phyloP scores from a whole-genome alignment of 768 basidiomycete genomes.

The Kwoniella dendrophila region DNA sequence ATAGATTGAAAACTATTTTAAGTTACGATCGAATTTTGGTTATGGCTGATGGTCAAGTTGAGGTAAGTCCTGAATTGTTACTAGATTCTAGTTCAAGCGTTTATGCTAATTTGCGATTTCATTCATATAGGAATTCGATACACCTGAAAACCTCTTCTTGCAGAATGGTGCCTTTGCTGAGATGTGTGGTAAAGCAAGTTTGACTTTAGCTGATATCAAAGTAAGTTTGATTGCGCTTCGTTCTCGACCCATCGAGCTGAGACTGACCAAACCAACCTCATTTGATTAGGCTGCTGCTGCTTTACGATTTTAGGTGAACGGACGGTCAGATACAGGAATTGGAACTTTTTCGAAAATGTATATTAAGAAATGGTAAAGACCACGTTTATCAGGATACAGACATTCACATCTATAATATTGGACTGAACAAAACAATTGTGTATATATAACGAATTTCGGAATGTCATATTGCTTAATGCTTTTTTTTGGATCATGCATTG shows the following conservation, averaged over 20 bases:
- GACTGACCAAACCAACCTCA: too few species aligned
- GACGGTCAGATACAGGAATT: too few species aligned
- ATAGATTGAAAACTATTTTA: constrained; percentile 84
- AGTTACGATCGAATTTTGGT: constrained; percentile 87
- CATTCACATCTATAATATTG: neutral
- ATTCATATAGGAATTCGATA: constrained; percentile 68
- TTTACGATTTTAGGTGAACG: constrained; percentile 24
- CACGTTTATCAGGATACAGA: neutral
- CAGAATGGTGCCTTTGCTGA: constrained; percentile 72
- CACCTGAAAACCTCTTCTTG: constrained; percentile 68
- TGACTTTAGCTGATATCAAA: constrained; percentile 70
- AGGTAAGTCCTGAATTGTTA: too few species aligned
- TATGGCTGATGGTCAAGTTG: constrained; percentile 72
- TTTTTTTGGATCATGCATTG: too few species aligned
- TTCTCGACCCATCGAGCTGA: neutral
- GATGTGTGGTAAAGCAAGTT: constrained; percentile 84
- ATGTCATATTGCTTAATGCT: neutral
- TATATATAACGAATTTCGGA: neutral
- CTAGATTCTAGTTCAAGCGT: too few species aligned
- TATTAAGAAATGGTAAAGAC: neutral
- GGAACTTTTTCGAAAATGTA: too few species aligned
- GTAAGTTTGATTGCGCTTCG: constrained; percentile 15
- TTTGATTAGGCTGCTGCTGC: constrained; percentile 22
- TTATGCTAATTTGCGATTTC: neutral
- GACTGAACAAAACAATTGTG: neutral